Conservation (phyloP, 345 rosid genomes). For the Arabidopsis arenosa region DNA sequence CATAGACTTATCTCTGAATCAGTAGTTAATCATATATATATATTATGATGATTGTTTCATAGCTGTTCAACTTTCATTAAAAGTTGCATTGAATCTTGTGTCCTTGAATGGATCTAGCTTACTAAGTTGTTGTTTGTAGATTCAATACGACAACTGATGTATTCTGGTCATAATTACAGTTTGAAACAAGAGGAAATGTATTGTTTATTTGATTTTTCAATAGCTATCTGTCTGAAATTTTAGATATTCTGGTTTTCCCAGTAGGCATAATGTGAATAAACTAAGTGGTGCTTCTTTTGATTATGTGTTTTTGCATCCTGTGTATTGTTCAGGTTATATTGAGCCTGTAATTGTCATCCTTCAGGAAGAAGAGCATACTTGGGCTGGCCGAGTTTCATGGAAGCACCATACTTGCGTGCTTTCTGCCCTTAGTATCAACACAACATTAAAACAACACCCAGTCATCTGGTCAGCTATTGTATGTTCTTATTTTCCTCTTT, state of each 20-base stretch:
- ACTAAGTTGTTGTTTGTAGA: conserved; percentile 21
- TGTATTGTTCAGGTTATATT: conserved; percentile 74
- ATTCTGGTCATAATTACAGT: conserved; percentile 19
- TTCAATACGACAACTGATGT: neutral
- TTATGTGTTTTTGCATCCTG: conserved; percentile 37
- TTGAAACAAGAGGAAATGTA: conserved; percentile 9
- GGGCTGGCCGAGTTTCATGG: conserved; percentile 95
- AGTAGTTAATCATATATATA: neutral
- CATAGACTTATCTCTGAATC: conserved; percentile 16
- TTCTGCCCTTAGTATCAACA: conserved; percentile 95
- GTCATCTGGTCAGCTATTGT: conserved; percentile 97
- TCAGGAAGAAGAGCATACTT: conserved; percentile 91
- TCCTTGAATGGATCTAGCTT: conserved; percentile 19
- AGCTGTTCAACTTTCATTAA: conserved; percentile 16
- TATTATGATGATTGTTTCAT: conserved; percentile 4
- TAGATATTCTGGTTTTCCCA: conserved; percentile 22
- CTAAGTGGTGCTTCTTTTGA: conserved; percentile 32
- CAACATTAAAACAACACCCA: conserved; percentile 92
- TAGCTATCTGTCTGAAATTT: conserved; percentile 19
- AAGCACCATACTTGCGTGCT: conserved; percentile 95
- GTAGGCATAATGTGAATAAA: conserved; percentile 19
- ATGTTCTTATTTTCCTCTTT: conserved; percentile 52
- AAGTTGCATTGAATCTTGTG: conserved; percentile 1
- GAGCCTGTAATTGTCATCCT: conserved; percentile 97
- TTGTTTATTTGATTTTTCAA: conserved; percentile 28